Evolutionary conservation across 2,329 filamentous ascomycete genomes (phyloP).

Genomic region (Trichoderma oligosporum): DNA sequence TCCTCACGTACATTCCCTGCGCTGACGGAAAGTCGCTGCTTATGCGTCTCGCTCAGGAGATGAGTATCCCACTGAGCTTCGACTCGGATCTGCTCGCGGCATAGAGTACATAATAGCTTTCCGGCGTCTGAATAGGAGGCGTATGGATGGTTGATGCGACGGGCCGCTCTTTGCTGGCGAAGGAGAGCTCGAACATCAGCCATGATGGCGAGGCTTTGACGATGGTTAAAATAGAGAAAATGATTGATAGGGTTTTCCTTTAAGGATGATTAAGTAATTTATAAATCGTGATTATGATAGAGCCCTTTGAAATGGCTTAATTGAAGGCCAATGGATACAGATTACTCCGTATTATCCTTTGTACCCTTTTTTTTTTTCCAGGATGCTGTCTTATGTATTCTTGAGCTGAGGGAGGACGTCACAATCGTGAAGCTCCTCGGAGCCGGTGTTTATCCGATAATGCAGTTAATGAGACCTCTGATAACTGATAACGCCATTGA

Average conservation of each 20-base stretch:
- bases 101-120: conserved; percentile 64
- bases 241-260: background rate
- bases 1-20: conserved; percentile 19
- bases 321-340: background rate
- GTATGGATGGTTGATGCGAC: conserved; percentile 67
- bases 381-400: background rate
- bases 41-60: conserved; percentile 45
- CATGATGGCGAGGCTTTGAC: no score
- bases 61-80: conserved; percentile 67
- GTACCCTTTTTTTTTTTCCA: background rate
- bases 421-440: conserved; percentile 19
- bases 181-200: conserved; percentile 76
- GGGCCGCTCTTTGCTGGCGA: conserved; percentile 70
- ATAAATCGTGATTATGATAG: background rate
- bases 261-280: background rate
- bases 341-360: no score
- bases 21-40: conserved; percentile 22
- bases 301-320: background rate
- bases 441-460: conserved; percentile 33
- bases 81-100: conserved; percentile 60
- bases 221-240: no score
- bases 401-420: conserved; percentile 1
- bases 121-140: conserved; percentile 65
- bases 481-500: no score
- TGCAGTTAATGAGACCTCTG: no score